Evolutionary conservation across 345 rosid genomes (phyloP).

Genomic region (Sisymbrium altissimum): DNA sequence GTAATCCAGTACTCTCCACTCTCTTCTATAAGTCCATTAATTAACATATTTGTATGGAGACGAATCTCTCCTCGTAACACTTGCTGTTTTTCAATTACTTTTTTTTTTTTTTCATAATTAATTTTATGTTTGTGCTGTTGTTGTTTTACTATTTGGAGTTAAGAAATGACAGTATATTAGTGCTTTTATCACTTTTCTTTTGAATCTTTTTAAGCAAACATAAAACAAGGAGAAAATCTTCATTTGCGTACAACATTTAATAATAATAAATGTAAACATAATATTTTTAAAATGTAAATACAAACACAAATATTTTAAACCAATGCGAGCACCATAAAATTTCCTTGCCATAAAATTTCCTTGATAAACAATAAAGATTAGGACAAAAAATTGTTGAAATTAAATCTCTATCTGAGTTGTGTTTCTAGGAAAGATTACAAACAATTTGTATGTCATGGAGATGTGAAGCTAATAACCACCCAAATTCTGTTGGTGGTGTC

Average conservation of each 20-base stretch:
- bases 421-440: constrained; percentile 25
- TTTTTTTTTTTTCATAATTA: too few species aligned
- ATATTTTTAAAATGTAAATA: too few species aligned
- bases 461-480: constrained; percentile 14
- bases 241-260: too few species aligned
- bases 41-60: background rate
- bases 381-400: constrained; percentile 13
- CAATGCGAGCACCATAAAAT: too few species aligned
- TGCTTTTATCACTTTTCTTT: too few species aligned
- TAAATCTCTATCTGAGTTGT: background rate
- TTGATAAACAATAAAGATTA: constrained; percentile 4
- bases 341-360: constrained; percentile 4
- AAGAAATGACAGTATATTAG: too few species aligned
- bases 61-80: background rate
- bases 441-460: constrained; percentile 9
- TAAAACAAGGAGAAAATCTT: background rate
- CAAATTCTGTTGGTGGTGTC: constrained; percentile 1
- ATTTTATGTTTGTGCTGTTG: too few species aligned
- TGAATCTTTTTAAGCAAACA: too few species aligned
- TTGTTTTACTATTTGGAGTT: too few species aligned
- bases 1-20: background rate
- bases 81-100: background rate
- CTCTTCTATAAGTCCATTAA: background rate
- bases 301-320: too few species aligned
- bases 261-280: too few species aligned